Base-by-base conservation (phyloP, 1,284 basidiomycete species). In the Vanrija sp. region DNA sequence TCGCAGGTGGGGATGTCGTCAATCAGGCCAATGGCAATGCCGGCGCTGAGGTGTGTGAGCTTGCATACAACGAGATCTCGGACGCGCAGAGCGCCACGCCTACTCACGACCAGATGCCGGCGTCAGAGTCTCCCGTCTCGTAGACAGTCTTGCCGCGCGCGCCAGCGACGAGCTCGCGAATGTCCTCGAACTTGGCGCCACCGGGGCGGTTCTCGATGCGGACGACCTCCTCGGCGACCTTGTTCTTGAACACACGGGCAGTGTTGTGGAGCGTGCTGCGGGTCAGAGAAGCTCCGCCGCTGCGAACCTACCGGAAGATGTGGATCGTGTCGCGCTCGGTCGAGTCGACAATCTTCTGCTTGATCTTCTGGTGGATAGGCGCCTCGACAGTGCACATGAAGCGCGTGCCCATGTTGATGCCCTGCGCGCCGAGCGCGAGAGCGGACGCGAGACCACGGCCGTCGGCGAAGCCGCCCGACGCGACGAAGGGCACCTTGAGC, bases 291-390 rank as follows among this genome's bases (percentile, higher is more conserved):
- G 16, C 10, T 19, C 9, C 4, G 12, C 2, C 4, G 3, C 21
- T 5, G 16, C 16, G 9, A 34, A 50, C 69, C 53, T 42, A 69
- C 69, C 92, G 85, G 82, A 97, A 92, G 67, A 96, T 94, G 77
- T 96, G 94, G 7, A 87, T 76, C 1, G 82, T 83, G 57, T 95
- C 88, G 54, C 82, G 81, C 75, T 97, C 93, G 6, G 82, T 85
- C 6, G 90, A 85, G 10, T 83, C 80, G 49, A 97, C 87, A 51
- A 97, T 95, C 72, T 84, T 87, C 51, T 91, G 81, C 77, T 97
- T 97, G 82, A 97, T 89, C 63, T 85, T 89, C 62, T 88, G 82
- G 75, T 96, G 91, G 59, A 95, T 92, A 18, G 89, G 86, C 52
- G 88, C 86, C 67, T 79, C 78, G 34, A 66, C 66, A 26, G 79